A percentile compares a stretch with the other conserved stretches of the same genome.
Conservation (phyloP, 1,284 basidiomycete species). For the Ceratobasidium sp. region DNA sequence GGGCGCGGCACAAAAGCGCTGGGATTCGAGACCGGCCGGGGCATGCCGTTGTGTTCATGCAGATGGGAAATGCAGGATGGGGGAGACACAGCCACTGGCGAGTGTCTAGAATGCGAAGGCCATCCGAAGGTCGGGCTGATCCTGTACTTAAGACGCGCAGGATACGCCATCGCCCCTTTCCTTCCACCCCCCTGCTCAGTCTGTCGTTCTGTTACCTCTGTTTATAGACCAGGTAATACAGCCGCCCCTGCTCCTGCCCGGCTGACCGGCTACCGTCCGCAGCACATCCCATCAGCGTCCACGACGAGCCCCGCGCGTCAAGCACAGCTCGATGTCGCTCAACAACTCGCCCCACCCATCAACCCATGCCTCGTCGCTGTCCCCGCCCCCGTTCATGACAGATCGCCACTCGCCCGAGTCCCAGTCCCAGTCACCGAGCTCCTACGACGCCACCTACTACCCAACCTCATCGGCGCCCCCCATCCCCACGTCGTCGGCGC, state of each 20-base stretch:
- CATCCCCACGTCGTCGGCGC: not conserved
- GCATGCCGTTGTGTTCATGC: slow-evolving; percentile 12
- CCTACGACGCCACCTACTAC: slow-evolving; percentile 20
- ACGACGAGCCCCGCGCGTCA: not conserved
- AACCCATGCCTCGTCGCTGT: slow-evolving; percentile 33
- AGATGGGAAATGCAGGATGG: not conserved
- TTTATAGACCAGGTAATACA: no score
- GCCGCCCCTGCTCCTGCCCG: no score
- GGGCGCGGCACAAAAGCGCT: not conserved
- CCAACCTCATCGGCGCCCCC: not conserved
- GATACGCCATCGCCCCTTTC: slow-evolving; percentile 13
- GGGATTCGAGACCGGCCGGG: slow-evolving; percentile 17
- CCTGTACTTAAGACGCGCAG: not conserved
- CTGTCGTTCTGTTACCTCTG: not conserved
- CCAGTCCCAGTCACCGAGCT: slow-evolving; percentile 23
- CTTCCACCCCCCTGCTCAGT: not conserved
- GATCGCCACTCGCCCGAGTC: slow-evolving; percentile 28
- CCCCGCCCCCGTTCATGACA: slow-evolving; percentile 25
- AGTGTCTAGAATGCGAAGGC: slow-evolving; percentile 8
- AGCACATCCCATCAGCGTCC: not conserved
- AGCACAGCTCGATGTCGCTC: slow-evolving; percentile 23
- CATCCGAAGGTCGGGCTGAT: not conserved
- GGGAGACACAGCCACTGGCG: slow-evolving; percentile 12
- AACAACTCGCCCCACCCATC: slow-evolving; percentile 38
- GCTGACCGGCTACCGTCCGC: not conserved